phyloP scores from a whole-genome alignment of 495 filamentous ascomycete genomes.

The Xylaria telfairii region DNA sequence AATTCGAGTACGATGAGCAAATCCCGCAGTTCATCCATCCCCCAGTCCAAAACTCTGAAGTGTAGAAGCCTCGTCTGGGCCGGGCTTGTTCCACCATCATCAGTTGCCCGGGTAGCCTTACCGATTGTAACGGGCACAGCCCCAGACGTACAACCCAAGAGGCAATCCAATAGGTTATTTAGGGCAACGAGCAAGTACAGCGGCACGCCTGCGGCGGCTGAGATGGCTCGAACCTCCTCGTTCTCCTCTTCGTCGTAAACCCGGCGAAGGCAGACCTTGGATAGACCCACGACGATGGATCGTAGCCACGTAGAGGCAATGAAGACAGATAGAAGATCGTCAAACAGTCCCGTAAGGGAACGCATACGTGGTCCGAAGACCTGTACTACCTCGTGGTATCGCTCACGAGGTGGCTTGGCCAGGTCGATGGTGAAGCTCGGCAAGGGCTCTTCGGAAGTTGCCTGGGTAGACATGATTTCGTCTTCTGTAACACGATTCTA shows the following conservation, averaged over 20 bases:
- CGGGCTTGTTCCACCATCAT: neutral
- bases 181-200: constrained; percentile 66
- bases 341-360: constrained; percentile 55
- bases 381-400: constrained; percentile 58
- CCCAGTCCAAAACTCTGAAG: constrained; percentile 73
- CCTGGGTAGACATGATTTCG: constrained; percentile 12
- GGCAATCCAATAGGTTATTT: constrained; percentile 66
- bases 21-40: constrained; percentile 63
- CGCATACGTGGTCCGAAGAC: constrained; percentile 51
- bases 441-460: constrained; percentile 11
- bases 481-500: neutral
- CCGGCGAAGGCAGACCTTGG: constrained; percentile 50
- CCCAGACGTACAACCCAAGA: constrained; percentile 73
- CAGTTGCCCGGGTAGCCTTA: neutral
- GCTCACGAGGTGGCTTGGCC: constrained; percentile 59
- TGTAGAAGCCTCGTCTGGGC: constrained; percentile 55
- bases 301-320: constrained; percentile 25
- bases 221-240: constrained; percentile 65
- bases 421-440: constrained; percentile 64
- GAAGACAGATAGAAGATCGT: constrained; percentile 40
- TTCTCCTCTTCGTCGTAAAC: constrained; percentile 65
- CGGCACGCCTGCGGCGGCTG: constrained; percentile 55
- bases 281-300: neutral
- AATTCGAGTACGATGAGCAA: constrained; percentile 67
- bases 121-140: constrained; percentile 18